Base-by-base conservation (phyloP, 23 red algal genomes). In the Gracilaria domingensis region DNA sequence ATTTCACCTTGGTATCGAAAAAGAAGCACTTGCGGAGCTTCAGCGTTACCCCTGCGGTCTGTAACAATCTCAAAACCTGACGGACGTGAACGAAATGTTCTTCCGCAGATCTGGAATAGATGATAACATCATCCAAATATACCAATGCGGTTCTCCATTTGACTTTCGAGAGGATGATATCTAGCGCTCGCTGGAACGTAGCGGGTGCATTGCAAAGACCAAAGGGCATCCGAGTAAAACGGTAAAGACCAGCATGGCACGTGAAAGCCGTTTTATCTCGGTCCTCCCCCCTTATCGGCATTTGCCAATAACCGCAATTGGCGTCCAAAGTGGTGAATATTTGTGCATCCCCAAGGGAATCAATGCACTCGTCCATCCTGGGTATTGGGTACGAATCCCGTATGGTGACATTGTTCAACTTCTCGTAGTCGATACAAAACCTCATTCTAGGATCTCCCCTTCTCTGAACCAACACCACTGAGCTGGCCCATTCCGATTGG, bases 171-270 rank as follows among this genome's bases (percentile, higher is more conserved):
- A 88, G 54, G 53, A 88, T 88, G 21, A 88, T 34, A 23, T 88
- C 66, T 39, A 88, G n/a, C 49, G 85, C 85, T 35, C 85, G 23
- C 40, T 88, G 85, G 35, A 88, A 88, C 9, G 85, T 78, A 20
- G 85, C 71, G 8, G 71, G 85, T 0, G 85, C 85, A 32, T 88
- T 88, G 33, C 33, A 14, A 0, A 78, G 23, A 30, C 85, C 85
- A 78, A 79, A 88, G 42, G 42, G 42, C 42, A 45, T 45, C 4
- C 42, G 56, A 4, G 42, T 45, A 70, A 50, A 88, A 14, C 67
- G 61, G 37, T 24, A 88, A 8, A 54, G 26, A 20, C 84, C 84
- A 75, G 62, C 67, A 50, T 88, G 66, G 25, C 40, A 75, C 1
- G 67, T 76, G 21, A 76, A 88, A 42, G 38, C n/a, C 20, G 84